These are phyloP conservation scores for Setaria italica DNA, from an alignment of 202 grass and related monocot species.

Conservation along the genomic window DNA sequence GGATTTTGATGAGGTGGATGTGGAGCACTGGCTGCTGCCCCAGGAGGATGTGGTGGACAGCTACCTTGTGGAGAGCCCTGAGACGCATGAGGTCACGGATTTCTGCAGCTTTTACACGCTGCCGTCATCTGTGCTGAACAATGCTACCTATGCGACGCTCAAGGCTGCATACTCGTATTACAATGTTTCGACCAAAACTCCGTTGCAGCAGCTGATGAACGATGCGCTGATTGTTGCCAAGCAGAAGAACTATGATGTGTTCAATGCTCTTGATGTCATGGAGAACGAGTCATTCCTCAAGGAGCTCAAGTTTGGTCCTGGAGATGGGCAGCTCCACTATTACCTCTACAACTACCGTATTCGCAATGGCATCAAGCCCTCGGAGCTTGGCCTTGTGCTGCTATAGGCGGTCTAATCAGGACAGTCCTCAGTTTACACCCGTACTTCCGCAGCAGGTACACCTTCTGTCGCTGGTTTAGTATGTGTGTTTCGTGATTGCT, in stretches of 20 bases:
- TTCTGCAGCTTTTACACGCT: constrained; percentile 98
- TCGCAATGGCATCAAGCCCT: constrained; percentile 68
- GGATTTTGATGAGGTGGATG: constrained; percentile 94
- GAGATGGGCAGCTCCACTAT: constrained; percentile 98
- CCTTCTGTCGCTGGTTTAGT: constrained; percentile 45
- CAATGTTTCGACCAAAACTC: constrained; percentile 88
- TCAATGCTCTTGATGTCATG: constrained; percentile 97
- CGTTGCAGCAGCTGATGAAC: constrained; percentile 91
- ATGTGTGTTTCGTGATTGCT: constrained; percentile 28
- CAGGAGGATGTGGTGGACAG: constrained; percentile 88
- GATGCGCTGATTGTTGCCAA: constrained; percentile 93
- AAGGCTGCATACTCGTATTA: constrained; percentile 98
- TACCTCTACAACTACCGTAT: constrained; percentile 96
- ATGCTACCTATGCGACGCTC: constrained; percentile 76
- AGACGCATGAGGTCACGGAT: constrained; percentile 93
- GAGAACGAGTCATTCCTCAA: constrained; percentile 88
- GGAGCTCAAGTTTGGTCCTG: constrained; percentile 95
- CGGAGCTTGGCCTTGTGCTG: constrained; percentile 90
- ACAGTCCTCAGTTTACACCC: constrained; percentile 40
- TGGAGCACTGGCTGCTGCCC: constrained; percentile 96
- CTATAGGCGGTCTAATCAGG: constrained; percentile 60
- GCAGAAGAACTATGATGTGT: constrained; percentile 90
- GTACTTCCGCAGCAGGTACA: constrained; percentile 50
- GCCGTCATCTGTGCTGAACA: constrained; percentile 89
- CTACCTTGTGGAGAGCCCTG: constrained; percentile 93